Evolutionary conservation across 2,329 filamentous ascomycete genomes (phyloP).

Genomic region (Cordyceps pruinosa): DNA sequence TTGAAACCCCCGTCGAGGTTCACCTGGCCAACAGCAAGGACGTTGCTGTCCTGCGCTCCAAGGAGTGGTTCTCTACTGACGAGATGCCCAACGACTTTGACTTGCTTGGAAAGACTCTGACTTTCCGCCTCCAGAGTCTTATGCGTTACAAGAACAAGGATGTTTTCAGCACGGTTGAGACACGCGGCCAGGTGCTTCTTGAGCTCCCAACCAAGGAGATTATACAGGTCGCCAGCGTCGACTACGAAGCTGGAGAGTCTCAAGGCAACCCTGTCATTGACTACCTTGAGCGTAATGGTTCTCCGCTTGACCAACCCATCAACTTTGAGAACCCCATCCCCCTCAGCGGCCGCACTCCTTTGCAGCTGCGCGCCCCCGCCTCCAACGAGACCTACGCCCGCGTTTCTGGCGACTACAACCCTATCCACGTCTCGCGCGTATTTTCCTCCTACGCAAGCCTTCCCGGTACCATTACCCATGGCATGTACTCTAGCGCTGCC

Average conservation of each 20-base stretch:
- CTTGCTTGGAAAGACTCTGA: conserved; percentile 85
- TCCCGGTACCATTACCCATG: conserved; percentile 94
- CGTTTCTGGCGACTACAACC: conserved; percentile 97
- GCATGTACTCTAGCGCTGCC: conserved; percentile 98
- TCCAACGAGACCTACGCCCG: conserved; percentile 98
- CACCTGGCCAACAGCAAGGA: conserved; percentile 84
- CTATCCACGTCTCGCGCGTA: conserved; percentile 94
- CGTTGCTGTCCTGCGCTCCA: conserved; percentile 86
- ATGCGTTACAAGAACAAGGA: conserved; percentile 92
- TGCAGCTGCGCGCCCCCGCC: conserved; percentile 82
- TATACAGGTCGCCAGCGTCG: conserved; percentile 93
- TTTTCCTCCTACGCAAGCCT: conserved; percentile 95
- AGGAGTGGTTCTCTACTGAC: conserved; percentile 95
- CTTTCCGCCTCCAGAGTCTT: conserved; percentile 89
- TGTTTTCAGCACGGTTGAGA: conserved; percentile 86
- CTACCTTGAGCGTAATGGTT: conserved; percentile 86
- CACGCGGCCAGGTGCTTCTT: conserved; percentile 82
- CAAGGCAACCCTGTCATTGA: conserved; percentile 96
- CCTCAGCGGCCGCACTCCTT: conserved; percentile 81
- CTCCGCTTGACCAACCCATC: conserved; percentile 89
- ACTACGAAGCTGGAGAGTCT: conserved; percentile 85
- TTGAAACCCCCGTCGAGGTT: conserved; percentile 89
- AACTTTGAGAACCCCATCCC: conserved; percentile 97
- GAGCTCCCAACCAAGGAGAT: conserved; percentile 96
- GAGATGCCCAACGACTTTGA: conserved; percentile 63